Percentiles rank a stretch among this genome's conserved stretches.
phyloP scores from a whole-genome alignment of 164 flowering plant species.

The Liriodendron chinense region DNA sequence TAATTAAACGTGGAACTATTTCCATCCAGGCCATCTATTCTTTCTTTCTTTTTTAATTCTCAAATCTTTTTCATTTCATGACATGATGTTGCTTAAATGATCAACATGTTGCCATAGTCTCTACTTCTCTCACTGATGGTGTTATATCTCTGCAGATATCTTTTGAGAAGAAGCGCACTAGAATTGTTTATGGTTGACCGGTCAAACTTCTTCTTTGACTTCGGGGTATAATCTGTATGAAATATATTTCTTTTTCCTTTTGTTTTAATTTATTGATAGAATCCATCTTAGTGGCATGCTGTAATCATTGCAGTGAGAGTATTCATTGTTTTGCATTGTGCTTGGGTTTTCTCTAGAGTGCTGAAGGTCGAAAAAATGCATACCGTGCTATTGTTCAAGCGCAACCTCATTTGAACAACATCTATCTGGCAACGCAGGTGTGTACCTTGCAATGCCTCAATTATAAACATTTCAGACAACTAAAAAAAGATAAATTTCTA shows the following conservation, averaged over 20 bases:
- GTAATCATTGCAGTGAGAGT: background rate
- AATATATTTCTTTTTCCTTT: background rate
- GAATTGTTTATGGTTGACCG: conserved; percentile 97
- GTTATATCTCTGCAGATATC: conserved; percentile 55
- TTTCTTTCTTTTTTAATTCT: too few relatives aligned
- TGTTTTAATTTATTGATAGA: conserved; percentile 3
- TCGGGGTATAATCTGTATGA: conserved; percentile 58
- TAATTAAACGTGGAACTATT: background rate
- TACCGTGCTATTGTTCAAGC: conserved; percentile 92
- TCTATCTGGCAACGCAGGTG: conserved; percentile 96
- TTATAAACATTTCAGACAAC: background rate
- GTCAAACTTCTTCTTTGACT: conserved; percentile 96
- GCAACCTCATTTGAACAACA: conserved; percentile 85
- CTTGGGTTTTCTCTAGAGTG: conserved; percentile 43
- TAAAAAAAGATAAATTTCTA: too few relatives aligned
- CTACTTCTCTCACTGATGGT: conserved; percentile 3
- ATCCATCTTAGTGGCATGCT: conserved; percentile 1
- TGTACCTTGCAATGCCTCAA: background rate
- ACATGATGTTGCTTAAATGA: background rate
- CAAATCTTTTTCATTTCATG: background rate
- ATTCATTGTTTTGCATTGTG: background rate
- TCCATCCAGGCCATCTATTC: background rate
- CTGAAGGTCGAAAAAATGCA: conserved; percentile 83
- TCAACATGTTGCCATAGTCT: background rate
- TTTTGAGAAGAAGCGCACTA: conserved; percentile 90